These are phyloP conservation scores for Wickerhamiella azyma DNA, from an alignment of 805 yeast species.

Conservation along the genomic window DNA sequence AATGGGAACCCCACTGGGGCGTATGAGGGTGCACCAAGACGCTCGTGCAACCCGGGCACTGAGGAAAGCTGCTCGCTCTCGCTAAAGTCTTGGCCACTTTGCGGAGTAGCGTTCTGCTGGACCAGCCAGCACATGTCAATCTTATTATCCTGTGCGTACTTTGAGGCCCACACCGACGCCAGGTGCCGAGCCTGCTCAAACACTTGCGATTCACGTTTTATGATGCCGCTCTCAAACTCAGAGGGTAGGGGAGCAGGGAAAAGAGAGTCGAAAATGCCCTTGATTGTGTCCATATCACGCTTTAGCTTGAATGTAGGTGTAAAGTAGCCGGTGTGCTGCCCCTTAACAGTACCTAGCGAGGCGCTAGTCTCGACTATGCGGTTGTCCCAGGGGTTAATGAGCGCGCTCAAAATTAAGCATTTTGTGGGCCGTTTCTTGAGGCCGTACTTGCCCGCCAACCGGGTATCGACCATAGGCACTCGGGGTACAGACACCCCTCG, in stretches of 20 bases:
- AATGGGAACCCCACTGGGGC: conserved; percentile 16
- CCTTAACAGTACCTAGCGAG: not conserved
- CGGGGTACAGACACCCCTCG: not conserved
- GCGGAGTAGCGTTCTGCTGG: not conserved
- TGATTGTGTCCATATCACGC: not conserved
- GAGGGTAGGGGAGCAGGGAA: not conserved
- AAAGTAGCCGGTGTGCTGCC: not conserved
- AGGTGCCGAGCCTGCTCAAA: conserved; percentile 6
- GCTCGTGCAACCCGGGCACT: conserved; percentile 12
- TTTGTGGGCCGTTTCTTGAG: not conserved
- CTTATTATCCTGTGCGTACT: not conserved
- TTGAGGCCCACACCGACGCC: conserved; percentile 4
- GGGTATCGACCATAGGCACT: not conserved
- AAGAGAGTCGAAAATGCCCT: not conserved
- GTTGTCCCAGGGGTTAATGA: conserved; percentile 5
- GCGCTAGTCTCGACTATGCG: not conserved
- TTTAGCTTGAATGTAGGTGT: not conserved
- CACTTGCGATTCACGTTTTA: not conserved
- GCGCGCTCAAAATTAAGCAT: conserved; percentile 2
- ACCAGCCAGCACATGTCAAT: conserved; percentile 8
- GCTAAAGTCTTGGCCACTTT: not conserved
- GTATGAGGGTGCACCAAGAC: conserved; percentile 10
- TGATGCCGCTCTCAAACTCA: not conserved
- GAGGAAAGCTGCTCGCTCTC: conserved; percentile 7
- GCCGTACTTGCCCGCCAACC: not conserved